Evolutionary conservation across 2,329 filamentous ascomycete genomes (phyloP), one percentile per base, ranked within the genome.

Genomic region (Scedosporium dehoogii): DNA sequence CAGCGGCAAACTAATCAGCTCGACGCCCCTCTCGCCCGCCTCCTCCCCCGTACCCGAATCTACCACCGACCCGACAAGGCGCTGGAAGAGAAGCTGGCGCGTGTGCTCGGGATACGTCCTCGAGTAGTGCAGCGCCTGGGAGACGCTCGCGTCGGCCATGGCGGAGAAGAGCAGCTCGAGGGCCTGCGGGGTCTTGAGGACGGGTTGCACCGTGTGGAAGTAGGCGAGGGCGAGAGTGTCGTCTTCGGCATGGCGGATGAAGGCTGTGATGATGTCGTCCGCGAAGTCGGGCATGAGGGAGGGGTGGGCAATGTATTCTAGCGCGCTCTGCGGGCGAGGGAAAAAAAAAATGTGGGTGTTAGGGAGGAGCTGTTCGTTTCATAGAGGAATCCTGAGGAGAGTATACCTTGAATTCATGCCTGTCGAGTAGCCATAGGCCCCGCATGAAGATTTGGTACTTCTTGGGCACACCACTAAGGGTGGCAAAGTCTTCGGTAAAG

Each of bases 401-500:
- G 4, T 74, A 6, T 69, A 88, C 85, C 66, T 81, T 76, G 69
- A 90, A 92, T 63, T 91, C 80, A 55, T 85, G 77, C 53, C 84
- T 82, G 70, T 96, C 91, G 72, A 96, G 78, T 68, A 89, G 80
- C 90, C 91, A 96, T 9, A 96, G 76, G 0, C 91, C 91, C 68
- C 89, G 86, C 75, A 94, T 91, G 68, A 92, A 90, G 56, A 90
- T 85, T 73, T 87, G 85, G 72, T 93, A 96, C 67, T 87, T 90
- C 62, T 81, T 79, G 1, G 91, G 90, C 60, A 96, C 79, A 65
- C 87, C 85, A 4, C 85, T 85, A 25, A 76, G 76, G 51, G 75
- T 74, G 16, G 86, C 85, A 67, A 93, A 91, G 1, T 71, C 65
- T 21, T 80, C 79, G 1, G 85, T 79, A 6, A 78, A 69, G 42